Base-by-base conservation (phyloP, 306 rosid genomes). In the Quercus rubra region DNA sequence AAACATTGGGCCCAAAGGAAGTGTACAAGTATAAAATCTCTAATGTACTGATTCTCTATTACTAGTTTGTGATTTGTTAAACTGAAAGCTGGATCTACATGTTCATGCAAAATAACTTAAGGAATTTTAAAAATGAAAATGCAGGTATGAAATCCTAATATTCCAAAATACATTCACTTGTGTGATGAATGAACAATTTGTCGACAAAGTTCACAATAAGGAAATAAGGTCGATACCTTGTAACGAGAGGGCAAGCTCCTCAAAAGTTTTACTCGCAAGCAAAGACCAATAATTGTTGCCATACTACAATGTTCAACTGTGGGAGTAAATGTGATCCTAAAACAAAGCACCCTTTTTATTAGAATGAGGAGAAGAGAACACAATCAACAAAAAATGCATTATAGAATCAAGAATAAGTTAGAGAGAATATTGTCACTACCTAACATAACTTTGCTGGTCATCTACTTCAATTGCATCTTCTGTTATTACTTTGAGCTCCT, bases 251-350 rank as follows among this genome's bases (percentile, higher is more conserved):
- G 99, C 76, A 96, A 78, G 86, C 94, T 91, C 86, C 96, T 93
- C 86, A 88, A 71, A 78, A 93, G 99, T 82, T 96, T 93, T 63
- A 93, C 99, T 19, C 97, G 87, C 62, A 96, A 55, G 89, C 99
- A 96, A 54, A 96, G 90, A 77, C 99, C 99, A 78, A 96, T 96
- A 76, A 96, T 78, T 2, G 99, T 88, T n/a, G 97, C 99, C 99
- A 96, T 96, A 74, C 97, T 96, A 78, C 99, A 96, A 85, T 96
- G 99, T 87, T 91, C 93, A 74, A 96, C 98, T 0, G 99, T 93
- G 11, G 99, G 98, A 74, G 98, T 93, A 87, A 96, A 96, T 8
- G 94, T 96, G 67, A 96, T 94, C 86, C 99, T 96, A 81, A 72
- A 58, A 21, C 56, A 84, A 86, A 77, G 21, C 74, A 74, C 41